phyloP scores from a whole-genome alignment of 352 stramenopile genomes.

The Phytophthora fragariaefolia region DNA sequence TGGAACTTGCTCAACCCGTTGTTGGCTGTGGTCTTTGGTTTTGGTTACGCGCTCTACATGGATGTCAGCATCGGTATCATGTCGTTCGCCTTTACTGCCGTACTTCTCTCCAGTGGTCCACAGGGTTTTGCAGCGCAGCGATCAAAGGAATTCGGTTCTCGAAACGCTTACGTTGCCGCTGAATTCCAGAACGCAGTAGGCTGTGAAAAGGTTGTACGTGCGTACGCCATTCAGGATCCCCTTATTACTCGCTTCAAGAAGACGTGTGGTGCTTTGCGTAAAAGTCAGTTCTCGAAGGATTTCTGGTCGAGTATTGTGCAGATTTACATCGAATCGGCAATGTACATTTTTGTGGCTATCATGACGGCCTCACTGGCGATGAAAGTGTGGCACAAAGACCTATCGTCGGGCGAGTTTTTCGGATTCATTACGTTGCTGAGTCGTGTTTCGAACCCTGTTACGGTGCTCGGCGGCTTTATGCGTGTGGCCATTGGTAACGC shows the following conservation, averaged over 20 bases:
- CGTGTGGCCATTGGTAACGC: conserved; percentile 89
- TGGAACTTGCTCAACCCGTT: conserved; percentile 90
- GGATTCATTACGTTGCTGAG: conserved; percentile 80
- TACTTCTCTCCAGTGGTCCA: conserved; percentile 81
- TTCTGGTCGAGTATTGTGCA: conserved; percentile 91
- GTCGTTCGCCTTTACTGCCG: conserved; percentile 82
- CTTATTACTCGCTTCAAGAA: conserved; percentile 78
- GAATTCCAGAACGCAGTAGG: conserved; percentile 89
- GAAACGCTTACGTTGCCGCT: conserved; percentile 88
- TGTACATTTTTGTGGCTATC: conserved; percentile 91
- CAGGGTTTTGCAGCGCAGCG: conserved; percentile 85
- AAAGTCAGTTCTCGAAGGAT: conserved; percentile 90
- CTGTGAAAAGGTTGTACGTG: conserved; percentile 89
- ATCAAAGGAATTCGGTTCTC: conserved; percentile 87
- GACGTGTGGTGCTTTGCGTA: conserved; percentile 66
- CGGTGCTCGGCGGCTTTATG: conserved; percentile 88
- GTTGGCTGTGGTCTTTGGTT: conserved; percentile 81
- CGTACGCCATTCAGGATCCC: conserved; percentile 84
- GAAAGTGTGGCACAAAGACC: conserved; percentile 81
- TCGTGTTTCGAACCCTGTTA: conserved; percentile 86
- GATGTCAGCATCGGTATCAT: conserved; percentile 85
- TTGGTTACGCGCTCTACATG: conserved; percentile 86
- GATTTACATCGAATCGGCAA: conserved; percentile 91
- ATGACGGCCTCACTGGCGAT: conserved; percentile 86
- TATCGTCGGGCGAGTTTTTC: conserved; percentile 85